phyloP scores from a whole-genome alignment of 257 asterid genomes.

The Agastache rugosa region DNA sequence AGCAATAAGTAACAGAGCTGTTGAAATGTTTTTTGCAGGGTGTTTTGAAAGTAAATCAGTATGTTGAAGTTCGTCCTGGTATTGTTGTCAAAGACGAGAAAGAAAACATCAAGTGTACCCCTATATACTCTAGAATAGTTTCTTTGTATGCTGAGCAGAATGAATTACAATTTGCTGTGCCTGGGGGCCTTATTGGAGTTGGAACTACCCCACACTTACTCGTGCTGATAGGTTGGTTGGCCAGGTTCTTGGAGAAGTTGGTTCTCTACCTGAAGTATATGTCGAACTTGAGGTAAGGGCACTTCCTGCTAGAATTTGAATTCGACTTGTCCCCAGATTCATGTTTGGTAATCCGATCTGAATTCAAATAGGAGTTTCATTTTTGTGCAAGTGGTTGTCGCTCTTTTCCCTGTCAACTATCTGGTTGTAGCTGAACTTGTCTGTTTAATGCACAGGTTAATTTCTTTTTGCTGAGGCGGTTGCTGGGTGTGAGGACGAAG shows the following conservation, averaged over 20 bases:
- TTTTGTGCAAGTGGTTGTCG: not conserved
- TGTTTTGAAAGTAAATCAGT: conserved; percentile 87
- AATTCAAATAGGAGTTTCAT: conserved; percentile 1
- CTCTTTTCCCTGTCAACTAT: not conserved
- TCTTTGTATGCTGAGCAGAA: conserved; percentile 94
- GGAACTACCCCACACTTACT: conserved; percentile 96
- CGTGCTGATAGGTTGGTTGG: conserved; percentile 99
- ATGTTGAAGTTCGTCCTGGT: conserved; percentile 98
- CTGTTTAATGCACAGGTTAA: conserved; percentile 64
- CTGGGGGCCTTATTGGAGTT: conserved; percentile 99
- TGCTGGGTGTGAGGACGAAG: conserved; percentile 94
- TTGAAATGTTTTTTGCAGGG: conserved; percentile 66
- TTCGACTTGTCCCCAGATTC: not conserved
- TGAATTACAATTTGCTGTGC: conserved; percentile 95
- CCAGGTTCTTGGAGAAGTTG: conserved; percentile 99
- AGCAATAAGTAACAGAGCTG: not conserved
- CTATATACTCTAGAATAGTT: conserved; percentile 91
- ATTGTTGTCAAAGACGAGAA: conserved; percentile 91
- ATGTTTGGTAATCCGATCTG: not conserved
- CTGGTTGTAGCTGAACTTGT: not conserved
- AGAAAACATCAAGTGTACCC: conserved; percentile 88
- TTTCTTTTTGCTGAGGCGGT: conserved; percentile 85
- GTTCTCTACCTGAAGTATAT: conserved; percentile 91
- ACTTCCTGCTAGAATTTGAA: not conserved
- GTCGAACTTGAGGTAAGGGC: conserved; percentile 83